A percentile compares a stretch with the other conserved stretches of the same genome.
Evolutionary conservation across 2,329 filamentous ascomycete genomes (phyloP).

Genomic region (Beauveria varroae): DNA sequence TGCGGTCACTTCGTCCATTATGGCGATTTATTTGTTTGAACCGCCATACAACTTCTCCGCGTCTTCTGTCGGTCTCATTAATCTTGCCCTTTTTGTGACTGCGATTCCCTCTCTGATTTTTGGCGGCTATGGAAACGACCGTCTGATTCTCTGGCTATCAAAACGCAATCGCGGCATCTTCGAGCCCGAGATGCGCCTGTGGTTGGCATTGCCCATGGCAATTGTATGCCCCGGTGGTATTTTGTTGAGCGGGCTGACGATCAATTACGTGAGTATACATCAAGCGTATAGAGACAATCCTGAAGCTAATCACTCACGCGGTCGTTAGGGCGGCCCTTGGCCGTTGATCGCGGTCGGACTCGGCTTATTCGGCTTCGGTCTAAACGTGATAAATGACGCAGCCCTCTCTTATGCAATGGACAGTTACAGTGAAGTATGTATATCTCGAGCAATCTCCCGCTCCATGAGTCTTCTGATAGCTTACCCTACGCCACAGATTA

Average conservation of each 20-base stretch:
- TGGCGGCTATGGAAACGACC: conserved; percentile 30
- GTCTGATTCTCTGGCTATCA: conserved; percentile 27
- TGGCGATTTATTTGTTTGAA: background rate
- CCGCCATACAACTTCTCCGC: conserved; percentile 25
- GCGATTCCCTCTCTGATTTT: conserved; percentile 28
- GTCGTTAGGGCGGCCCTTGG: conserved; percentile 14
- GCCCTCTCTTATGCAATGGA: conserved; percentile 31
- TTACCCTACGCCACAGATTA: conserved; percentile 12
- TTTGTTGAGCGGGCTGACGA: conserved; percentile 26
- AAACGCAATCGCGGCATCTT: conserved; percentile 31
- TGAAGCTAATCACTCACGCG: background rate
- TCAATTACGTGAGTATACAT: background rate
- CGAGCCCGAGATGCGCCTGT: conserved; percentile 36
- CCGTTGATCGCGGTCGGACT: conserved; percentile 16
- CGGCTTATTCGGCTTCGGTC: conserved; percentile 23
- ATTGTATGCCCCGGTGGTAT: conserved; percentile 23
- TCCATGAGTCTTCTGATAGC: background rate
- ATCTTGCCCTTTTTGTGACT: conserved; percentile 24
- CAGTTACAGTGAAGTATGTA: conserved; percentile 25
- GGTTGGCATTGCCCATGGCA: conserved; percentile 27
- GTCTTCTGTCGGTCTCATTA: conserved; percentile 19
- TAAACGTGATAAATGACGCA: conserved; percentile 25
- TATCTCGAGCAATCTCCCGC: too few species aligned
- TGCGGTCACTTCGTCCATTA: background rate
- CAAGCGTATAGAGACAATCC: background rate